phyloP scores from a whole-genome alignment of 179 eudicot genomes.

The Vitellaria paradoxa region DNA sequence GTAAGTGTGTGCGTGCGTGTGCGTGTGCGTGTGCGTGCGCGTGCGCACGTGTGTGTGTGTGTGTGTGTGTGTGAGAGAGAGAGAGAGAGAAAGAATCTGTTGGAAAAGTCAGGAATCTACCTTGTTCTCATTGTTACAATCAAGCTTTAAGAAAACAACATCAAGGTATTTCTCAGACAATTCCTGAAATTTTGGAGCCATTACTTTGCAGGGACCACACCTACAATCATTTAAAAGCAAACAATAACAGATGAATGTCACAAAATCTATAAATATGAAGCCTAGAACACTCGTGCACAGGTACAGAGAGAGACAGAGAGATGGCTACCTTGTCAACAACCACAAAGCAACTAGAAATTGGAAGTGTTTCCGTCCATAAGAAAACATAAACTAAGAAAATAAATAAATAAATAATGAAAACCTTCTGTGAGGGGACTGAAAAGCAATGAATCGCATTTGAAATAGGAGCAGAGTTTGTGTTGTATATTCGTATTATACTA shows the following conservation, averaged over 20 bases:
- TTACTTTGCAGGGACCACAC: slow-evolving; percentile 97
- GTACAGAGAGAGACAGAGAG: no score
- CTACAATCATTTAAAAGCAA: slow-evolving; percentile 35
- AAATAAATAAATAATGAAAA: no score
- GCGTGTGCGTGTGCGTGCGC: background rate
- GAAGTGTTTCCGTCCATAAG: no score
- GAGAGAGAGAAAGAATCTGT: background rate
- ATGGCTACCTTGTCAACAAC: no score
- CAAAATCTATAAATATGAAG: background rate
- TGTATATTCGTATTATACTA: no score
- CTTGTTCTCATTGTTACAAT: slow-evolving; percentile 95
- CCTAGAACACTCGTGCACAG: no score
- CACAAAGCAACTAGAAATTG: no score
- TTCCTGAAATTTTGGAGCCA: slow-evolving; percentile 74
- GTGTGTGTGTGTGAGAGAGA: slow-evolving; percentile 2
- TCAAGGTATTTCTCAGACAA: slow-evolving; percentile 69
- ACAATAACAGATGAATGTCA: background rate
- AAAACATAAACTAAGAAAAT: no score
- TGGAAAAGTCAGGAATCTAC: slow-evolving; percentile 24
- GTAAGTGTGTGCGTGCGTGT: background rate
- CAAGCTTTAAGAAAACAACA: slow-evolving; percentile 80
- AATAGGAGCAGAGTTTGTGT: no score
- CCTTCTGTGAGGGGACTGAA: no score
- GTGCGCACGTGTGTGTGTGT: no score
- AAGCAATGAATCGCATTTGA: no score